These are phyloP conservation scores for Botryotinia convoluta DNA, from an alignment of 2,329 filamentous ascomycete species.

Conservation along the genomic window DNA sequence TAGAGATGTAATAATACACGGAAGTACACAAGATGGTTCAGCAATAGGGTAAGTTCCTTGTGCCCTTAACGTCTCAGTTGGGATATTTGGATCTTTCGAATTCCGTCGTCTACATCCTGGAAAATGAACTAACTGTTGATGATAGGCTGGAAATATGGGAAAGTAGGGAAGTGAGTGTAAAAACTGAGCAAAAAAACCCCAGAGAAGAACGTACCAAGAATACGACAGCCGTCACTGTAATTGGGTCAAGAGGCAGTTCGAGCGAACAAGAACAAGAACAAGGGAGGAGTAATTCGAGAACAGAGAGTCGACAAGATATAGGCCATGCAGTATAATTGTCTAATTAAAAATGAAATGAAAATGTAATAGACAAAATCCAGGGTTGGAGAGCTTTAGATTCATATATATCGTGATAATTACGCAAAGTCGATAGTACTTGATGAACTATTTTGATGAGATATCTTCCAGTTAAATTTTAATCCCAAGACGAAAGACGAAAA, in stretches of 20 bases:
- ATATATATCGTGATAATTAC: not conserved
- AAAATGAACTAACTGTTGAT: not conserved
- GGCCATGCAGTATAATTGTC: not conserved
- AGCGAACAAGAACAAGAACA: not conserved
- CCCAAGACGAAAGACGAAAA: not conserved
- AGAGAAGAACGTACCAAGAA: not conserved
- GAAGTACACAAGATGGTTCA: not conserved
- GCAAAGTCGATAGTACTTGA: not conserved
- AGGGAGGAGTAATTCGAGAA: not conserved
- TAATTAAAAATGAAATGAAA: not conserved
- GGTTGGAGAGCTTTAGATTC: not conserved
- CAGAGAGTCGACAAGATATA: not conserved
- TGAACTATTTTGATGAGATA: not conserved
- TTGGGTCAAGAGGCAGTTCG: not conserved
- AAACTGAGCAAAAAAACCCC: not conserved
- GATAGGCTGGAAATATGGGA: slow-evolving; percentile 17
- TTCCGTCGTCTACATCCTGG: not conserved
- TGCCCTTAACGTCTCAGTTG: not conserved
- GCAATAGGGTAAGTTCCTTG: slow-evolving; percentile 4
- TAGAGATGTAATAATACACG: not conserved
- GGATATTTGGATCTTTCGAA: not conserved
- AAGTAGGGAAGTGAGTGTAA: slow-evolving; percentile 14
- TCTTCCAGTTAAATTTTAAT: not conserved
- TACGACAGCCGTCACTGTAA: not conserved
- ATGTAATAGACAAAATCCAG: not conserved